phyloP scores from a whole-genome alignment of 208 protist genomes.

The Leishmania braziliensis region DNA sequence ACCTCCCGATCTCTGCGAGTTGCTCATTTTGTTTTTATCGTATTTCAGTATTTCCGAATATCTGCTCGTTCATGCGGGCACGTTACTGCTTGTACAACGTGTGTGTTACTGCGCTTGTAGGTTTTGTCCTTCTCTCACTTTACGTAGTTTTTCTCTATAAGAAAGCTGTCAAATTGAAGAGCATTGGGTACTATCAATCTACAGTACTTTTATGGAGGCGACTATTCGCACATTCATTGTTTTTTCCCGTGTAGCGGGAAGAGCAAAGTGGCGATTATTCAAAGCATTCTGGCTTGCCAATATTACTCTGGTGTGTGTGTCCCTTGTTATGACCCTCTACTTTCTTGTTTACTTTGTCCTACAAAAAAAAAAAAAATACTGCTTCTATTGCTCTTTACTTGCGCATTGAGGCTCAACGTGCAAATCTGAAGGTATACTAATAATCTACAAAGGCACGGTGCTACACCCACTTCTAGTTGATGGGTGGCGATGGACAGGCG shows the following conservation, averaged over 20 bases:
- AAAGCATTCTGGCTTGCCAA: background rate
- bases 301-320: background rate
- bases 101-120: background rate
- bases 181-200: background rate
- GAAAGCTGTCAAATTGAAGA: background rate
- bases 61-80: background rate
- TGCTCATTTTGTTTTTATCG: background rate
- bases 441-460: background rate
- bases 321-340: background rate
- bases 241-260: background rate
- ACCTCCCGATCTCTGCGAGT: background rate
- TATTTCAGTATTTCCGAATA: background rate
- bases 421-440: background rate
- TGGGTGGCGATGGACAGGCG: conserved; percentile 86
- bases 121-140: background rate
- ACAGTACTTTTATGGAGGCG: background rate
- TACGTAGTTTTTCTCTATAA: too few species aligned
- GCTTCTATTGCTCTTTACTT: background rate
- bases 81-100: background rate
- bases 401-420: background rate
- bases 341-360: conserved; percentile 8
- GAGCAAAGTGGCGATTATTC: background rate
- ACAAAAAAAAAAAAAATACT: background rate
- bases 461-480: background rate
- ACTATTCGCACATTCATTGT: background rate